A percentile compares a stretch with the other conserved stretches of the same genome.
Conservation (phyloP, 2,329 filamentous ascomycete species). For the Venturia aucupariae region DNA sequence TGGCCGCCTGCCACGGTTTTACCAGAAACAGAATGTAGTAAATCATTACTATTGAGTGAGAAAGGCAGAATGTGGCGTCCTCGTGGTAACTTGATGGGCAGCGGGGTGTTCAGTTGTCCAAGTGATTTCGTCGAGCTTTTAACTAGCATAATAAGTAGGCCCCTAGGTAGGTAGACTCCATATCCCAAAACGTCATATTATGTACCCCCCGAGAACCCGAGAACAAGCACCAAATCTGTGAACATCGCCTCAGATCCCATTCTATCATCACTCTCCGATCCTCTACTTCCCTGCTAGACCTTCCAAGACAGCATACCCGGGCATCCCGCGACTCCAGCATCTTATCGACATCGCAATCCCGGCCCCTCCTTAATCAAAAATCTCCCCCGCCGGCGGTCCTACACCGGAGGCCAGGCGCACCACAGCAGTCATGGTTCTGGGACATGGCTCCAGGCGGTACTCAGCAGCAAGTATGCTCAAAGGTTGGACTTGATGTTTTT, state of each 20-base stretch:
- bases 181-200: background rate
- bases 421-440: slow-evolving; percentile 37
- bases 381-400: background rate
- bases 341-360: background rate
- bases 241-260: background rate
- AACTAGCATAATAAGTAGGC: too few relatives aligned
- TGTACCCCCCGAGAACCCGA: background rate
- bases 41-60: background rate
- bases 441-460: slow-evolving; percentile 34
- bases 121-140: background rate
- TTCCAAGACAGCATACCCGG: background rate
- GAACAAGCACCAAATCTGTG: background rate
- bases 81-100: background rate
- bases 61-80: background rate
- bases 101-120: background rate
- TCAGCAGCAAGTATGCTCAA: slow-evolving; percentile 33
- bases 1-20: background rate
- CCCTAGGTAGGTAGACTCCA: too few relatives aligned
- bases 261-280: background rate
- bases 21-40: background rate
- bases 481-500: background rate
- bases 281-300: background rate
- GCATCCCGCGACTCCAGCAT: background rate
- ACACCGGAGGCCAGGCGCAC: background rate
- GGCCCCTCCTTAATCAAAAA: background rate